Percentiles rank a stretch among this genome's conserved stretches.
Evolutionary conservation across 1,284 basidiomycete species (phyloP).

Genomic region (Polyporus tsugae): DNA sequence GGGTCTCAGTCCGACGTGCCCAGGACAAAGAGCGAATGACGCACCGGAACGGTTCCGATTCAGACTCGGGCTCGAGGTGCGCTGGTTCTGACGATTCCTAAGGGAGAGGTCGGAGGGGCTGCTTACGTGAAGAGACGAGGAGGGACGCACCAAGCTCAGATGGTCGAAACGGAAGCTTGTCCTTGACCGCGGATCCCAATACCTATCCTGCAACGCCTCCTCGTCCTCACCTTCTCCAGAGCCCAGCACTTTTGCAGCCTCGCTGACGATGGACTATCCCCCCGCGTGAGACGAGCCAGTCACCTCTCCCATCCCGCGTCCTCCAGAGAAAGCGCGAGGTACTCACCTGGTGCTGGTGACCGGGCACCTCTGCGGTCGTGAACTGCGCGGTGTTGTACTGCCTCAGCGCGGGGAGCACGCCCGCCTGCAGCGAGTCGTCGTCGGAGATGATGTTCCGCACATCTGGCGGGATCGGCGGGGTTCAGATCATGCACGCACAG

Average conservation of each 20-base stretch:
- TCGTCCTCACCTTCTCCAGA: conserved; percentile 28
- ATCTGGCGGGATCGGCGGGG: conserved; percentile 58
- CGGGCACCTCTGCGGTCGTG: conserved; percentile 82
- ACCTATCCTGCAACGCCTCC: conserved; percentile 65
- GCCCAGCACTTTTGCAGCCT: conserved; percentile 59
- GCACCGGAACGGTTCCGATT: conserved; percentile 81
- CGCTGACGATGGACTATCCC: conserved; percentile 79
- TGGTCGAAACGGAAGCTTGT: conserved; percentile 86
- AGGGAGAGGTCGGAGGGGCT: background rate
- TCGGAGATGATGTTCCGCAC: conserved; percentile 88
- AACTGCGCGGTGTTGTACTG: conserved; percentile 91
- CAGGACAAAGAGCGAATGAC: conserved; percentile 20
- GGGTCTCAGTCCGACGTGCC: background rate
- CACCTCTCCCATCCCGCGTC: conserved; percentile 5
- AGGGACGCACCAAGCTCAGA: conserved; percentile 68
- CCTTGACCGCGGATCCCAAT: conserved; percentile 82
- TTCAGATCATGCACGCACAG: conserved; percentile 10
- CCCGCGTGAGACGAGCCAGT: background rate
- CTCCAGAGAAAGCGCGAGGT: background rate
- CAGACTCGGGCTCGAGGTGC: conserved; percentile 65
- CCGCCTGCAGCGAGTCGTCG: conserved; percentile 81
- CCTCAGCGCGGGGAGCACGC: conserved; percentile 77
- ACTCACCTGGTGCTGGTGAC: conserved; percentile 73
- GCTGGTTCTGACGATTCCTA: conserved; percentile 83
- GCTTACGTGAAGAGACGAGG: background rate